phyloP scores from a whole-genome alignment of 148 eudicot species.

The Salicornia ramosissima region DNA sequence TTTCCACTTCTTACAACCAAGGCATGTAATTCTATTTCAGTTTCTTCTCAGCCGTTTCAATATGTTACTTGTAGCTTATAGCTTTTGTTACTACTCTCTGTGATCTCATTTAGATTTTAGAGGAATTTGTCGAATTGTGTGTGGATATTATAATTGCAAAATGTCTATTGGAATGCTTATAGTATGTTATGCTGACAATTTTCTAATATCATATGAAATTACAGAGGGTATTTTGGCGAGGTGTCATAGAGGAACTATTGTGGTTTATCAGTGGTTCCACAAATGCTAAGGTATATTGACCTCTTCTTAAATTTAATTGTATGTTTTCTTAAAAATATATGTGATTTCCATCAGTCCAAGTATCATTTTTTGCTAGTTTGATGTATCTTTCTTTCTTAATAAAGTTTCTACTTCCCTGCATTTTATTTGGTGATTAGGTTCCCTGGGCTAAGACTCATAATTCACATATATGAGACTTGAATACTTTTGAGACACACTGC shows the following conservation, averaged over 20 bases:
- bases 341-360: too few relatives aligned
- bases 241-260: constrained; percentile 90
- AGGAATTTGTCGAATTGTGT: not conserved
- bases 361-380: not conserved
- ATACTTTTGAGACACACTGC: not conserved
- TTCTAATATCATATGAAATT: constrained; percentile 7
- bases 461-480: not conserved
- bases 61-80: constrained; percentile 1
- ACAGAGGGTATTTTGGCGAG: constrained; percentile 93
- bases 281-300: constrained; percentile 74
- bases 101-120: not conserved
- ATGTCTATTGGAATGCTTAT: too few relatives aligned
- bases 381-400: not conserved
- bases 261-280: constrained; percentile 99
- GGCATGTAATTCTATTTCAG: constrained; percentile 31
- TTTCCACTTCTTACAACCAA: constrained; percentile 90
- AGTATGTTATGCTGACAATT: constrained; percentile 15
- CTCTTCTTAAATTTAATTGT: not conserved
- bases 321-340: not conserved
- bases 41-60: not conserved
- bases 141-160: not conserved
- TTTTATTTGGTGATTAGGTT: not conserved
- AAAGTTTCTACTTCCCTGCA: not conserved
- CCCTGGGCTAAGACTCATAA: not conserved
- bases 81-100: constrained; percentile 7